Evolutionary conservation across 768 basidiomycete species (phyloP).

Genomic region (Boletus sp.): DNA sequence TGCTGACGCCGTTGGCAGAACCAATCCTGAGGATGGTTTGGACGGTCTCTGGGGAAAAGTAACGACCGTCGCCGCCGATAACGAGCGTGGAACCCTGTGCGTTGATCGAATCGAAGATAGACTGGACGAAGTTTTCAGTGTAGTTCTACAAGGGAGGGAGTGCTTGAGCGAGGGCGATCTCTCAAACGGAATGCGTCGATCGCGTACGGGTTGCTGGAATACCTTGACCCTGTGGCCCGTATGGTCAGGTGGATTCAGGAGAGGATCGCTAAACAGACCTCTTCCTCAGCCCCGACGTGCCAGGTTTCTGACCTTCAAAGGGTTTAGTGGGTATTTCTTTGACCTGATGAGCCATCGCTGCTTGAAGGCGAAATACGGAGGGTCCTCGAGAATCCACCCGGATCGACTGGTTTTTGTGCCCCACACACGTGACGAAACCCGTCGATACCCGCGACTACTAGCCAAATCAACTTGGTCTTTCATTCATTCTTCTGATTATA

Average conservation of each 20-base stretch:
- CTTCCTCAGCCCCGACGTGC: constrained; percentile 96
- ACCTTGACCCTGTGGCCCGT: constrained; percentile 75
- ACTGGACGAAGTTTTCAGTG: constrained; percentile 97
- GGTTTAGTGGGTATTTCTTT: constrained; percentile 79
- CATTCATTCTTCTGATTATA: background rate
- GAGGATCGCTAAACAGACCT: constrained; percentile 46
- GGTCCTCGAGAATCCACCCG: background rate
- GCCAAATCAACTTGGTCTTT: too few relatives aligned
- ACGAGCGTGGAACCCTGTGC: constrained; percentile 80
- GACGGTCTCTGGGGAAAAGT: constrained; percentile 78
- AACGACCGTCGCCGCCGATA: constrained; percentile 96
- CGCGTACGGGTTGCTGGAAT: constrained; percentile 88
- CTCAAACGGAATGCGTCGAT: constrained; percentile 12
- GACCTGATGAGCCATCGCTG: constrained; percentile 43
- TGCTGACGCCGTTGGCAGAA: constrained; percentile 88
- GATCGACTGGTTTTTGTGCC: constrained; percentile 15
- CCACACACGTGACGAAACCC: constrained; percentile 22
- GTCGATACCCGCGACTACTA: constrained; percentile 4
- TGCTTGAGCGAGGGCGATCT: constrained; percentile 17
- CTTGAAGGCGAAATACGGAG: background rate
- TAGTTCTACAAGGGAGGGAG: constrained; percentile 64
- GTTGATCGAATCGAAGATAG: constrained; percentile 89
- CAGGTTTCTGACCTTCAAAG: constrained; percentile 93
- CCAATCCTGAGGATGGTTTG: constrained; percentile 93
- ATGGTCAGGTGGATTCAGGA: constrained; percentile 19